phyloP scores from a whole-genome alignment of 169 alveolate species.

The Plasmodium relictum region DNA sequence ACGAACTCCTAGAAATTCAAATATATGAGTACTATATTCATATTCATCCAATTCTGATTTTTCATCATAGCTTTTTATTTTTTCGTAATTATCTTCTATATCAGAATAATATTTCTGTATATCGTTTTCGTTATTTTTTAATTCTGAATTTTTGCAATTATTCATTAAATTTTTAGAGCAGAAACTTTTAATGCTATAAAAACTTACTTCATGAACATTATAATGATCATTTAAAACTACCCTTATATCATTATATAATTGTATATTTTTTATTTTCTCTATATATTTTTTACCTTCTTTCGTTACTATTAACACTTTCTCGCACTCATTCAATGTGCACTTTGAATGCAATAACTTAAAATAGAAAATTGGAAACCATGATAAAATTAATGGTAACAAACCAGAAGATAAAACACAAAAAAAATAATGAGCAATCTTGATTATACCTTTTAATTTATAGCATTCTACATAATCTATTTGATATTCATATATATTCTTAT shows the following conservation, averaged over 20 bases:
- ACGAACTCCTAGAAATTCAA: constrained; percentile 5
- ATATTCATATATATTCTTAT: background rate
- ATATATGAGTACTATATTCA: background rate
- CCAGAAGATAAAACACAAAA: constrained; percentile 1
- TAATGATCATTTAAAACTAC: background rate
- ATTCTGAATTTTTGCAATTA: too few relatives aligned
- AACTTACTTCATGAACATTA: too few relatives aligned
- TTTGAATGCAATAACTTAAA: constrained; percentile 1
- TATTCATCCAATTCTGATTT: background rate
- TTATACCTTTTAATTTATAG: background rate
- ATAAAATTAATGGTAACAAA: constrained; percentile 2
- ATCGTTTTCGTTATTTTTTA: too few relatives aligned
- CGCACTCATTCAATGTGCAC: background rate
- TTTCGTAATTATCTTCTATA: too few relatives aligned
- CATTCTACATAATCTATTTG: background rate
- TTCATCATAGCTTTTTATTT: too few relatives aligned
- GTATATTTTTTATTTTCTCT: background rate
- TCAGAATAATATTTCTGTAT: too few relatives aligned
- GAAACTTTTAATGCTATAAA: too few relatives aligned
- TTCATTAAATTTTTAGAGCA: too few relatives aligned
- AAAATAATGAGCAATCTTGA: background rate
- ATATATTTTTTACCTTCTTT: constrained; percentile 3
- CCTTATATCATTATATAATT: background rate
- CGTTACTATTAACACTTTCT: background rate
- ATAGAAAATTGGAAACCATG: constrained; percentile 6